Conservation (phyloP, 2,329 filamentous ascomycete genomes). For the Akanthomyces dipterigenus region DNA sequence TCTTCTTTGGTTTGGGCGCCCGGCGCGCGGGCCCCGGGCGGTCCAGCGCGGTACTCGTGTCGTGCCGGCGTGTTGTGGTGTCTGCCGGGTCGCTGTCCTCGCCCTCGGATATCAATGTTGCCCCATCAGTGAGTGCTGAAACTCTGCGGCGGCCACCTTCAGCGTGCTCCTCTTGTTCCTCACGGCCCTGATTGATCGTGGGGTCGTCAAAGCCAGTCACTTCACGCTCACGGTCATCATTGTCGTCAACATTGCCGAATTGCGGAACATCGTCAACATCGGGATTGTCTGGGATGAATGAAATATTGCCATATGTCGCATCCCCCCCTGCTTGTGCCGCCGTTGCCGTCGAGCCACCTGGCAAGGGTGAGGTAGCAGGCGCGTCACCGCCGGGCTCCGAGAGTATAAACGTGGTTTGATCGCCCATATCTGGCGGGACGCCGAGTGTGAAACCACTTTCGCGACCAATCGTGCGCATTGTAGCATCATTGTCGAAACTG, state of each 20-base stretch:
- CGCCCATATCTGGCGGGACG: constrained; percentile 39
- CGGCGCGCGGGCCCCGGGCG: constrained; percentile 6
- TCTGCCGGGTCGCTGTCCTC: constrained; percentile 11
- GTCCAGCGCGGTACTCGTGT: constrained; percentile 5
- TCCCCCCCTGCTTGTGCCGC: constrained; percentile 14
- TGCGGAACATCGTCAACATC: background rate
- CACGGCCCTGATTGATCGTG: background rate
- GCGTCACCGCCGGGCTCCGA: constrained; percentile 27
- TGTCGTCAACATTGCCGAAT: background rate
- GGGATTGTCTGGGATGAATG: constrained; percentile 15
- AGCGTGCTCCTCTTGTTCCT: background rate
- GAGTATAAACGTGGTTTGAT: constrained; percentile 47
- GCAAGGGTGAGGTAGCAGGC: constrained; percentile 21
- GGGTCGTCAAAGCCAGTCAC: background rate
- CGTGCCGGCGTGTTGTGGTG: background rate
- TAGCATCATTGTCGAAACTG: constrained; percentile 30
- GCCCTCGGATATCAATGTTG: constrained; percentile 4
- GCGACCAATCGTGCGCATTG: constrained; percentile 34
- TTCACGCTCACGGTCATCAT: background rate
- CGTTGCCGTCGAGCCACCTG: constrained; percentile 16
- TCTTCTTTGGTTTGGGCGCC: constrained; percentile 22
- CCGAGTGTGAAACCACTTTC: constrained; percentile 47
- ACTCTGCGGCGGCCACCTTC: constrained; percentile 4
- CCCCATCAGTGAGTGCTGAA: background rate
- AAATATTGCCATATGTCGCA: constrained; percentile 10